Evolutionary conservation across 108 stramenopile genomes (phyloP).

Genomic region (Epithemia pelagica): DNA sequence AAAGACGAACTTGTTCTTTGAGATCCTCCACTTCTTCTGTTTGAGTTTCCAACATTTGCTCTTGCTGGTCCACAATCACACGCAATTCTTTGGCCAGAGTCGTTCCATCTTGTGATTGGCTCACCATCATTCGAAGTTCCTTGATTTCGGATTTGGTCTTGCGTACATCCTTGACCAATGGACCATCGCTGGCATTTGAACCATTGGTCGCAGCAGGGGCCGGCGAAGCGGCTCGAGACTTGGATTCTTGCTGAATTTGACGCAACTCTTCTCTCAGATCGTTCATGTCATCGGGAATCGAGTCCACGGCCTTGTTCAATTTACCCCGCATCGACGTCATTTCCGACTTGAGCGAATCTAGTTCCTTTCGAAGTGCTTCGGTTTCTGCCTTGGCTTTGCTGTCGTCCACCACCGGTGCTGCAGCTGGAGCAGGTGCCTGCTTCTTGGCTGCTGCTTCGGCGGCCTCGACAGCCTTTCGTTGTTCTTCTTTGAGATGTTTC

Average conservation of each 20-base stretch:
- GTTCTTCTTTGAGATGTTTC: not conserved
- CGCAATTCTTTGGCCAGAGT: not conserved
- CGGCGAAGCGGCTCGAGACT: not conserved
- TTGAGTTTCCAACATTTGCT: not conserved
- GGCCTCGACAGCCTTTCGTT: not conserved
- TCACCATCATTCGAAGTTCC: not conserved
- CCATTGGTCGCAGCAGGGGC: no score
- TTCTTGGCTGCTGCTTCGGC: not conserved
- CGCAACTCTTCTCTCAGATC: conserved; percentile 20
- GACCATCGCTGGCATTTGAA: not conserved
- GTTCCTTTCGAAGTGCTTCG: not conserved
- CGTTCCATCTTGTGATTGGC: not conserved
- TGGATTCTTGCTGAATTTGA: not conserved
- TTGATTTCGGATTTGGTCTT: not conserved
- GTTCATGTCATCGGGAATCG: conserved; percentile 9
- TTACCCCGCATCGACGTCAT: not conserved
- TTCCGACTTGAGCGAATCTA: not conserved
- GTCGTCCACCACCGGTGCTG: not conserved
- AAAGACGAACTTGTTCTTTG: not conserved
- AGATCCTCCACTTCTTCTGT: not conserved
- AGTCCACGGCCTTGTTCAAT: not conserved
- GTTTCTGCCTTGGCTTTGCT: not conserved
- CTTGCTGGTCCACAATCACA: not conserved
- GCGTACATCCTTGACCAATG: not conserved
- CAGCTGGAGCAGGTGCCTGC: not conserved